A percentile compares a stretch with the other conserved stretches of the same genome.
phyloP scores from a whole-genome alignment of 2,329 filamentous ascomycete genomes.

The Cladophialophora immunda region DNA sequence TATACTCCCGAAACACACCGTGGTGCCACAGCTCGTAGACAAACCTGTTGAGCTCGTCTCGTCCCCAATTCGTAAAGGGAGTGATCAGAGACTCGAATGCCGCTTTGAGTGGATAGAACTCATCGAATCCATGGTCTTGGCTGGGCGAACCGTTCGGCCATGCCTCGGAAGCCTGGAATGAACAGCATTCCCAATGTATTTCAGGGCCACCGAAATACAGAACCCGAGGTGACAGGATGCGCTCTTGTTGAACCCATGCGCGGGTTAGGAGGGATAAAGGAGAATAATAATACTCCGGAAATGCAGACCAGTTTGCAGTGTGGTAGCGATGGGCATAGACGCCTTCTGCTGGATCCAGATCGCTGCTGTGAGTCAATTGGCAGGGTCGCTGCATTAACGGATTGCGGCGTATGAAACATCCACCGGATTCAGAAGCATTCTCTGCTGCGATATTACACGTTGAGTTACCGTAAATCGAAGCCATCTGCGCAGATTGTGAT shows the following conservation, averaged over 20 bases:
- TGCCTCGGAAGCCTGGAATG: neutral
- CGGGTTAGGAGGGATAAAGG: neutral
- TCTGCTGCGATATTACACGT: neutral
- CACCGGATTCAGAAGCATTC: neutral
- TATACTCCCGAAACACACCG: neutral
- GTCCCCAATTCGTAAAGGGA: neutral
- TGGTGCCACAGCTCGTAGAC: neutral
- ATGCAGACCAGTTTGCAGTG: conserved; percentile 3
- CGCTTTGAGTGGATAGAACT: neutral
- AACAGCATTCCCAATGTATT: neutral
- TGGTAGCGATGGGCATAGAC: neutral
- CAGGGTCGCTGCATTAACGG: neutral
- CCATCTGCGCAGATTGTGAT: neutral
- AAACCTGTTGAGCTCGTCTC: neutral
- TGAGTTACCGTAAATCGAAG: neutral
- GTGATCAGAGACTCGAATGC: neutral
- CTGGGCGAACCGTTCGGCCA: neutral
- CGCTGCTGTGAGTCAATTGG: neutral
- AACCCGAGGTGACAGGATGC: neutral
- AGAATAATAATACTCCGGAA: neutral
- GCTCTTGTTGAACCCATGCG: neutral
- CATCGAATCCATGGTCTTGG: neutral
- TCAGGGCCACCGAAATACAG: neutral
- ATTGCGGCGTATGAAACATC: neutral
- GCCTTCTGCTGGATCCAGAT: neutral